Base-by-base conservation (phyloP, 306 rosid species). In the Quercus glauca region DNA sequence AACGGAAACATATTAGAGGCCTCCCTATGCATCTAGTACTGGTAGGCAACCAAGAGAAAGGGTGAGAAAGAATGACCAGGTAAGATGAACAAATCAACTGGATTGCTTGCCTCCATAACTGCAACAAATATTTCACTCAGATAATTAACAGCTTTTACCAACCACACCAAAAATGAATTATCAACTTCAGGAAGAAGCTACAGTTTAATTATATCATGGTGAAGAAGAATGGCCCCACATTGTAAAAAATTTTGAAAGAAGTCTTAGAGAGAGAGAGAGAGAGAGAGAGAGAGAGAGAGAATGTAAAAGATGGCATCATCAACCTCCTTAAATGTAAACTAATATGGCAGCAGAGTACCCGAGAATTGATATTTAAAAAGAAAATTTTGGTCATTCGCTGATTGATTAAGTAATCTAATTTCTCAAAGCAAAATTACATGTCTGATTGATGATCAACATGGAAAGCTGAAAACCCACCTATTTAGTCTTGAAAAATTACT, bases 31-130 rank as follows among this genome's bases (percentile, higher is more conserved):
- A 43, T 65, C 21, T 2, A 31, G 51, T 29, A 65, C 71, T 15
- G 29, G 71, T 63, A 49, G 51, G 63, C 19, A 55, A 72, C 45
- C 63, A 55, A 15, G 43, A 10, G 55, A 70, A 74, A 35, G 58
- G 45, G 79, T 77, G 73, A 18, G 61, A 43, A 84, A 25, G 56
- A 37, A 73, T 14, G 83, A 91, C 99, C 98, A n/a, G 99, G 99
- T 89, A 95, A 81, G 83, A 95, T 89, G 55, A 95, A 81, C 87
- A 93, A 89, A 87, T 93, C 98, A 74, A 93, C 90, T 12, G 99
- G 96, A 56, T 93, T 92, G 81, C 88, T 91, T 19, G 94, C 91
- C 89, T 84, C 93, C 93, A 95, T 82, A 85, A 92, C 99, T 95
- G 97, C 88, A 92, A 26, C 74, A 86, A 91, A 68, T 33, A 13